These are phyloP conservation scores for Phytophthora colocasiae DNA, from an alignment of 352 stramenopile genomes.

Conservation along the genomic window DNA sequence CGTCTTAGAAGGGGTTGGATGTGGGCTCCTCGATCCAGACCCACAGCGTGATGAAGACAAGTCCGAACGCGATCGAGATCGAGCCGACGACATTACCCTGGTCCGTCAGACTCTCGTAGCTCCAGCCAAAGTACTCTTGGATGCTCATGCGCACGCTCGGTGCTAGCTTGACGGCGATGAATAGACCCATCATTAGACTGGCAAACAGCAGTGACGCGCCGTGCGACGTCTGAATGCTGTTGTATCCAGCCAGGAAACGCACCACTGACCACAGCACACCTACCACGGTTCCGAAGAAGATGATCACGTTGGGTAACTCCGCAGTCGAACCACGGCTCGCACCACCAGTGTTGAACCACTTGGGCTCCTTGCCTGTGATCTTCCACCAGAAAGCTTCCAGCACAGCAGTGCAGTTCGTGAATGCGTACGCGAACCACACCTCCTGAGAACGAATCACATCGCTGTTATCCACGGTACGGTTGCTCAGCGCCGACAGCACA, in stretches of 20 bases:
- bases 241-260: constrained; percentile 84
- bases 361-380: constrained; percentile 80
- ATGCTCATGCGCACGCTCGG: constrained; percentile 88
- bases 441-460: constrained; percentile 86
- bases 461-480: constrained; percentile 86
- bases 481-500: constrained; percentile 78
- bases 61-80: constrained; percentile 73
- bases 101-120: constrained; percentile 85
- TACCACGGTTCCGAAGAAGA: constrained; percentile 77
- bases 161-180: constrained; percentile 82
- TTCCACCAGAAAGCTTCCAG: constrained; percentile 86
- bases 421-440: constrained; percentile 86
- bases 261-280: constrained; percentile 77
- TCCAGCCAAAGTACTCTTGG: constrained; percentile 91
- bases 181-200: constrained; percentile 83
- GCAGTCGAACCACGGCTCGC: constrained; percentile 65
- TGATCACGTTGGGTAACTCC: constrained; percentile 79
- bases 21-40: constrained; percentile 85
- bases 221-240: constrained; percentile 75
- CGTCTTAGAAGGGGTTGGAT: constrained; percentile 76
- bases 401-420: constrained; percentile 82
- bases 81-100: constrained; percentile 86
- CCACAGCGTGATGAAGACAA: constrained; percentile 85
- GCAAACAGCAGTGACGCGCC: constrained; percentile 77
- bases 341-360: constrained; percentile 85